phyloP scores from a whole-genome alignment of 306 rosid genomes.

The Begonia peltatifolia region DNA sequence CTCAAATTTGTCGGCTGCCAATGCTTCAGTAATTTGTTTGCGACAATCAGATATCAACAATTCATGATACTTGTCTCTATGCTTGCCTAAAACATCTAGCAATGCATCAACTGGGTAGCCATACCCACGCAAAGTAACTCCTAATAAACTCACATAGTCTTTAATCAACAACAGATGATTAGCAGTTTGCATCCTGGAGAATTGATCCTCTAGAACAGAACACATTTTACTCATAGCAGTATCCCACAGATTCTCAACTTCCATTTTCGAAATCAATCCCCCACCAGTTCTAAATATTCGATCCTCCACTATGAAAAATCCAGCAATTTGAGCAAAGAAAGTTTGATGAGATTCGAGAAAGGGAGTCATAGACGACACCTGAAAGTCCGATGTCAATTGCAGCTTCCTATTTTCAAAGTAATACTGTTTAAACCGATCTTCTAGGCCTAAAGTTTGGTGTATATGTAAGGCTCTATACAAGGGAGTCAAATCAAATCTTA shows the following conservation, averaged over 20 bases:
- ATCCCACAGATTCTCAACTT: constrained; percentile 96
- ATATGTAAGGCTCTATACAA: constrained; percentile 68
- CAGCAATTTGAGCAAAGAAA: constrained; percentile 91
- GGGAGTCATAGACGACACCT: constrained; percentile 98
- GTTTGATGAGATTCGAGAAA: constrained; percentile 98
- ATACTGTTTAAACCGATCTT: constrained; percentile 80
- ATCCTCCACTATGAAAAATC: constrained; percentile 93
- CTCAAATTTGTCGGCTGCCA: constrained; percentile 81
- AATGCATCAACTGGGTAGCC: constrained; percentile 85
- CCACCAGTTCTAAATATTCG: constrained; percentile 88
- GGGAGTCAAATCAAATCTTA: constrained; percentile 86
- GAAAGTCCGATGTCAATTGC: constrained; percentile 89
- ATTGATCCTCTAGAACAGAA: constrained; percentile 95
- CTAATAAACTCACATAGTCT: constrained; percentile 90
- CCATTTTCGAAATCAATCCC: constrained; percentile 71
- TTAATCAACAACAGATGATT: constrained; percentile 84
- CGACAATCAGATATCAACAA: constrained; percentile 78
- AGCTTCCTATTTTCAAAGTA: constrained; percentile 91
- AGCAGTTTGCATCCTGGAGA: constrained; percentile 97
- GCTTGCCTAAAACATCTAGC: constrained; percentile 97
- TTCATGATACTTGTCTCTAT: constrained; percentile 93
- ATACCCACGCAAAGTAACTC: constrained; percentile 78
- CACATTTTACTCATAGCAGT: constrained; percentile 98
- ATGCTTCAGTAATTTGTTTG: constrained; percentile 78
- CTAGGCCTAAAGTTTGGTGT: constrained; percentile 84